Percentiles rank a stretch among this genome's conserved stretches.
Evolutionary conservation across 495 filamentous ascomycete genomes (phyloP).

Genomic region (Jackrogersella multiformis): DNA sequence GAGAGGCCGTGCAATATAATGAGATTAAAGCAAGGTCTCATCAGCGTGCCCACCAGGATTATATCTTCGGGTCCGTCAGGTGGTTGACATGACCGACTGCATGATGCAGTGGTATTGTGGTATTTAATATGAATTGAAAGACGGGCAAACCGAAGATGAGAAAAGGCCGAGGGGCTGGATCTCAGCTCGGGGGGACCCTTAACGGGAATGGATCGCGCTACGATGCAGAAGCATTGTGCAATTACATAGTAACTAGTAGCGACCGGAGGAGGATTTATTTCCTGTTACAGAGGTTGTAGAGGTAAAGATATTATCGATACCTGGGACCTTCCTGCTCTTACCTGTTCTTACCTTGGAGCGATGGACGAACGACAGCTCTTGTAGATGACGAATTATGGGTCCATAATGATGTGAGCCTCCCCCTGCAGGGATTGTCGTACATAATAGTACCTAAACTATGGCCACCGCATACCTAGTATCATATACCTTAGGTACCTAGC

Average conservation of each 20-base stretch:
- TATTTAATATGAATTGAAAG: conserved; percentile 34
- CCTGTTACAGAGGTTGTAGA: neutral
- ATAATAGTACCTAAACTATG: too few relatives aligned
- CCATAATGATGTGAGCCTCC: conserved; percentile 36
- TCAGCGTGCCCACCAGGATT: conserved; percentile 22
- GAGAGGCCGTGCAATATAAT: conserved; percentile 3
- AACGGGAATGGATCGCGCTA: conserved; percentile 23
- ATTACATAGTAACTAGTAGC: too few relatives aligned
- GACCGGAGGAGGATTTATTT: conserved; percentile 6
- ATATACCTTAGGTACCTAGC: neutral
- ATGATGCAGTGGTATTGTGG: conserved; percentile 39
- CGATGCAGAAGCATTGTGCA: conserved; percentile 32
- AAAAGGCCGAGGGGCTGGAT: conserved; percentile 23
- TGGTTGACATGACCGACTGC: conserved; percentile 13
- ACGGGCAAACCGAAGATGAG: conserved; percentile 10
- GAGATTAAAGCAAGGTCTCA: conserved; percentile 12
- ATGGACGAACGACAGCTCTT: conserved; percentile 29
- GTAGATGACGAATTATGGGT: conserved; percentile 40
- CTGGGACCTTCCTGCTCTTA: neutral
- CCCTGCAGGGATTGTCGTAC: conserved; percentile 17
- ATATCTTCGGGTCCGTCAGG: conserved; percentile 12
- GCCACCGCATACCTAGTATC: too few relatives aligned
- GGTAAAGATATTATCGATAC: neutral
- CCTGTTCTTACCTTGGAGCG: neutral
- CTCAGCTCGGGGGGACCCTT: conserved; percentile 1